Conservation (phyloP, 2,329 filamentous ascomycete genomes). For the Colletotrichum incanum region DNA sequence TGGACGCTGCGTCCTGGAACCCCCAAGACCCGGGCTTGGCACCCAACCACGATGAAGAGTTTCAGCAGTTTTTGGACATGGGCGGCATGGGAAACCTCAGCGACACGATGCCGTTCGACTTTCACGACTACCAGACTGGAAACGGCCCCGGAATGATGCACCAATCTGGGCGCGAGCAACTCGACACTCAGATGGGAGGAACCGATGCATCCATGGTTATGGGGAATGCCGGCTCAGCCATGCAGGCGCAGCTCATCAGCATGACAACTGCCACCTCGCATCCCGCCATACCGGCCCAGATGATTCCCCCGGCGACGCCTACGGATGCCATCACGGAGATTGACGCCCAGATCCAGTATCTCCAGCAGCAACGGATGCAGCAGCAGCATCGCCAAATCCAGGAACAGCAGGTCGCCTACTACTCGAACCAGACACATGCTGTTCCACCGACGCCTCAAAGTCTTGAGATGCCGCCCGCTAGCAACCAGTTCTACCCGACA, state of each 20-base stretch:
- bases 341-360: slow-evolving; percentile 77
- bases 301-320: slow-evolving; percentile 62
- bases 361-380: slow-evolving; percentile 75
- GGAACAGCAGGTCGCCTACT: slow-evolving; percentile 65
- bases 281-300: slow-evolving; percentile 61
- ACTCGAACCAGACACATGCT: slow-evolving; percentile 70
- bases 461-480: slow-evolving; percentile 79
- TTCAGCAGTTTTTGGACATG: slow-evolving; percentile 76
- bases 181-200: slow-evolving; percentile 68
- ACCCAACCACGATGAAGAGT: slow-evolving; percentile 70
- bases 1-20: slow-evolving; percentile 70
- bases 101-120: slow-evolving; percentile 73
- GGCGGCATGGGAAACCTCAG: slow-evolving; percentile 67
- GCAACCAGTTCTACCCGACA: slow-evolving; percentile 72
- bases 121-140: slow-evolving; percentile 66
- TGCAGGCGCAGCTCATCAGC: slow-evolving; percentile 62
- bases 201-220: slow-evolving; percentile 58
- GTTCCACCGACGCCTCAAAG: slow-evolving; percentile 87
- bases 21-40: slow-evolving; percentile 70
- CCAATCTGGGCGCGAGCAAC: slow-evolving; percentile 54
- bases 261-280: slow-evolving; percentile 65
- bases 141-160: slow-evolving; percentile 59
- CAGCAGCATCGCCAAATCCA: slow-evolving; percentile 72
- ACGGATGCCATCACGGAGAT: slow-evolving; percentile 71
- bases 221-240: slow-evolving; percentile 44